A percentile compares a stretch with the other conserved stretches of the same genome.
Conservation (phyloP, 2,329 filamentous ascomycete genomes). For the Drechmeria coniospora region DNA sequence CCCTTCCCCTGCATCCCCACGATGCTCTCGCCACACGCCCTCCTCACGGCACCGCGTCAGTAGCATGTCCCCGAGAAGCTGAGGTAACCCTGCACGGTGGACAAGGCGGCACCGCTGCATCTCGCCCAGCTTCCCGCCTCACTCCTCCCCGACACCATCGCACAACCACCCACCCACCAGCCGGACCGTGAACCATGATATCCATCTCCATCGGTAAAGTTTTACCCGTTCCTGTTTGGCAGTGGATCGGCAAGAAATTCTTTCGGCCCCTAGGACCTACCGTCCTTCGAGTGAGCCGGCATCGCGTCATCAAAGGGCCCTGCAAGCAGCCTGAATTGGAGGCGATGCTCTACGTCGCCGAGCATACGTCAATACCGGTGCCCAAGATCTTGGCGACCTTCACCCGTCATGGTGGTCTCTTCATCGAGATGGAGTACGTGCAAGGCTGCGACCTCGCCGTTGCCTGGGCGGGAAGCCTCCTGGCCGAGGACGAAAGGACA, state of each 20-base stretch:
- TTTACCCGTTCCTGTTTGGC: too few species aligned
- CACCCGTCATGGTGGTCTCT: constrained; percentile 6
- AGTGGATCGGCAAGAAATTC: constrained; percentile 12
- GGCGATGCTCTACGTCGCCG: constrained; percentile 14
- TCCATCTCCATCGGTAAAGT: too few species aligned
- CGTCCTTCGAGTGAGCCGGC: constrained; percentile 11
- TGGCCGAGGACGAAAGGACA: constrained; percentile 9
- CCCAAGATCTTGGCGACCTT: constrained; percentile 12
- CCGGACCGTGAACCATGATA: too few species aligned
- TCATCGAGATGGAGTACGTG: constrained; percentile 14
- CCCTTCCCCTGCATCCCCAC: too few species aligned
- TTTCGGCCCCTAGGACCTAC: constrained; percentile 7
- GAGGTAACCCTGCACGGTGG: too few species aligned
- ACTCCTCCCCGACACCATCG: too few species aligned
- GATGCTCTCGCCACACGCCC: too few species aligned
- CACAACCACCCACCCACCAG: too few species aligned
- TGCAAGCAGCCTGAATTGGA: constrained; percentile 13
- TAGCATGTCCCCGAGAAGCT: too few species aligned
- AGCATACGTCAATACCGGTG: constrained; percentile 13
- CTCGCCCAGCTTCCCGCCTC: too few species aligned
- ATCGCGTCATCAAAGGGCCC: constrained; percentile 15
- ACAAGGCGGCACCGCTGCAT: too few species aligned
- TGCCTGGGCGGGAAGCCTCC: constrained; percentile 5
- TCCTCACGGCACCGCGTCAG: too few species aligned
- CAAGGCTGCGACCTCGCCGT: constrained; percentile 7